Evolutionary conservation across 129 eudicot species (phyloP).

Genomic region (Kitagawia praeruptora): DNA sequence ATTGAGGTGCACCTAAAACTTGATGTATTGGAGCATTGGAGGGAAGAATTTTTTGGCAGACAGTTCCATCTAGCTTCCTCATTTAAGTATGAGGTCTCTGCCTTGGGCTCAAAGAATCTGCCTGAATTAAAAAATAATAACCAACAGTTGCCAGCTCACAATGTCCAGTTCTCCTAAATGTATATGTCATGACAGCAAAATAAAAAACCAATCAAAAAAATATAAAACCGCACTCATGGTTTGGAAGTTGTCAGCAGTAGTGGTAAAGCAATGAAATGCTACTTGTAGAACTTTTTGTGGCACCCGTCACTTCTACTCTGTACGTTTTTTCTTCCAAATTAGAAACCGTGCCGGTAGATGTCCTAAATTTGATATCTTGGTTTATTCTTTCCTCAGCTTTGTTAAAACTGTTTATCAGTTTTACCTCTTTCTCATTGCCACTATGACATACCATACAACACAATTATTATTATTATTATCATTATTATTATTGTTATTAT

Average conservation of each 20-base stretch:
- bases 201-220: not conserved
- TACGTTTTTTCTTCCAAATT: constrained; percentile 53
- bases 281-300: constrained; percentile 55
- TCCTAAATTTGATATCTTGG: constrained; percentile 32
- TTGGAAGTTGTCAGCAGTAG: constrained; percentile 92
- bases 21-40: constrained; percentile 84
- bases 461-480: constrained; percentile 8
- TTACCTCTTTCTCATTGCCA: constrained; percentile 44
- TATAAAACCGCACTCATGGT: constrained; percentile 63
- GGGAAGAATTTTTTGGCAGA: constrained; percentile 73
- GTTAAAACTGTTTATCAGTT: not conserved
- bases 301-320: constrained; percentile 88
- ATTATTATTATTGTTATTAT: too few species aligned
- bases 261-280: constrained; percentile 78
- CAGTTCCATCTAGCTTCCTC: constrained; percentile 39
- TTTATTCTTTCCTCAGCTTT: constrained; percentile 62
- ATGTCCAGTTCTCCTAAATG: too few species aligned
- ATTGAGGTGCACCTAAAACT: constrained; percentile 49
- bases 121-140: not conserved
- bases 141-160: not conserved
- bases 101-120: constrained; percentile 80
- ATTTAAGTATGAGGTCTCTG: constrained; percentile 41
- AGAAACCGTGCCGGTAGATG: not conserved
- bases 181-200: not conserved
- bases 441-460: constrained; percentile 18